A percentile compares a stretch with the other conserved stretches of the same genome.
Evolutionary conservation across 306 rosid genomes (phyloP).

Genomic region (Benincasa hispida): DNA sequence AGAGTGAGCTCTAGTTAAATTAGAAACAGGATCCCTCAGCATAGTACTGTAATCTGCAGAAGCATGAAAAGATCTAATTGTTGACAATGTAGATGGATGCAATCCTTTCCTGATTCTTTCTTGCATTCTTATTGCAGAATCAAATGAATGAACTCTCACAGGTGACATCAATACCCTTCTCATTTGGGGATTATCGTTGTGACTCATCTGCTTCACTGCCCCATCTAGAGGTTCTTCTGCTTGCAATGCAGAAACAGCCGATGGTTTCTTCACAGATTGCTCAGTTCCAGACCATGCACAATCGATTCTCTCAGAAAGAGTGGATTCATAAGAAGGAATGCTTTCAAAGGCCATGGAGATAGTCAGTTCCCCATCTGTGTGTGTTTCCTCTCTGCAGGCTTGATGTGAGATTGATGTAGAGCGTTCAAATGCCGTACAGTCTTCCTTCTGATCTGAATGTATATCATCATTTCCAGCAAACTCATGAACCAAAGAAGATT

Average conservation of each 20-base stretch:
- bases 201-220: constrained; percentile 17
- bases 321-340: constrained; percentile 34
- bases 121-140: constrained; percentile 60
- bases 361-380: constrained; percentile 33
- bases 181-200: constrained; percentile 28
- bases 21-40: constrained; percentile 75
- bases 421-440: constrained; percentile 19
- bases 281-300: constrained; percentile 89
- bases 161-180: constrained; percentile 39
- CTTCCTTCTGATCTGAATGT: constrained; percentile 19
- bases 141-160: constrained; percentile 74
- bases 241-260: constrained; percentile 13
- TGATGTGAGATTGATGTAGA: constrained; percentile 1
- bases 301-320: constrained; percentile 90
- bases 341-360: constrained; percentile 16
- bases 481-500: constrained; percentile 28
- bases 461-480: constrained; percentile 24
- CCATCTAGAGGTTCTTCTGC: constrained; percentile 25
- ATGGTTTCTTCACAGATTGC: constrained; percentile 29
- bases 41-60: constrained; percentile 70
- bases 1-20: constrained; percentile 27
- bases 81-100: constrained; percentile 37
- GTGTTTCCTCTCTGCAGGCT: constrained; percentile 27
- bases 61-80: constrained; percentile 71
- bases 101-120: constrained; percentile 50